phyloP scores from a whole-genome alignment of 768 basidiomycete genomes.

The Tylopilus sp. region DNA sequence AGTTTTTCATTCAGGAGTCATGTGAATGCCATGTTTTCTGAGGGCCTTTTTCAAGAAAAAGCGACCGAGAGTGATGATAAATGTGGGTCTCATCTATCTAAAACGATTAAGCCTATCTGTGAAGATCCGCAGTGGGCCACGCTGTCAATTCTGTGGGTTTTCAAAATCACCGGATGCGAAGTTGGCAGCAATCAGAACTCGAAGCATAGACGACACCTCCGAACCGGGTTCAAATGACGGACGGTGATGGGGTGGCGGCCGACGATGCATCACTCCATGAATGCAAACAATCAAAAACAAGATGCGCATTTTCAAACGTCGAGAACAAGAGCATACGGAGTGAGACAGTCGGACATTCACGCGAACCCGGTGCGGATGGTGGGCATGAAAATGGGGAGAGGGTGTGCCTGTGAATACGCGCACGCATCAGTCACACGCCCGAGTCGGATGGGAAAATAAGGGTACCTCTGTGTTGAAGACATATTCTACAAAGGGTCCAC shows the following conservation, averaged over 20 bases:
- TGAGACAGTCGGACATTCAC: constrained; percentile 24
- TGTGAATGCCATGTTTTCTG: not conserved
- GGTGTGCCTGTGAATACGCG: constrained; percentile 54
- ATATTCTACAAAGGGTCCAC: constrained; percentile 46
- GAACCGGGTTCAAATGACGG: not conserved
- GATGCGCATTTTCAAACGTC: not conserved
- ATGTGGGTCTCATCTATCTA: not conserved
- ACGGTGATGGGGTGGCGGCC: too few relatives aligned
- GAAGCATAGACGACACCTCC: too few relatives aligned
- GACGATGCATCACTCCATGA: not conserved
- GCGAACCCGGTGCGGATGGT: constrained; percentile 46
- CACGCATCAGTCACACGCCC: not conserved
- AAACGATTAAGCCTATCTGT: not conserved
- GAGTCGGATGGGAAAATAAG: constrained; percentile 1
- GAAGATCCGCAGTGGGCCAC: not conserved
- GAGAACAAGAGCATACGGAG: not conserved
- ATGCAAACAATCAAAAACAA: not conserved
- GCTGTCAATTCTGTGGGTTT: not conserved
- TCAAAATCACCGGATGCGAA: not conserved
- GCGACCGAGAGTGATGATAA: not conserved
- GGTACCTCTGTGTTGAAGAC: constrained; percentile 91
- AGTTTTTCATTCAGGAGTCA: not conserved
- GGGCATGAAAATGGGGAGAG: constrained; percentile 66
- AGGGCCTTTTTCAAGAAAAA: not conserved
- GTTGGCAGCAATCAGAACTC: not conserved